Percentiles rank a stretch among this genome's conserved stretches.
phyloP scores from a whole-genome alignment of 2,329 filamentous ascomycete genomes.

The Cryphonectria japonica region DNA sequence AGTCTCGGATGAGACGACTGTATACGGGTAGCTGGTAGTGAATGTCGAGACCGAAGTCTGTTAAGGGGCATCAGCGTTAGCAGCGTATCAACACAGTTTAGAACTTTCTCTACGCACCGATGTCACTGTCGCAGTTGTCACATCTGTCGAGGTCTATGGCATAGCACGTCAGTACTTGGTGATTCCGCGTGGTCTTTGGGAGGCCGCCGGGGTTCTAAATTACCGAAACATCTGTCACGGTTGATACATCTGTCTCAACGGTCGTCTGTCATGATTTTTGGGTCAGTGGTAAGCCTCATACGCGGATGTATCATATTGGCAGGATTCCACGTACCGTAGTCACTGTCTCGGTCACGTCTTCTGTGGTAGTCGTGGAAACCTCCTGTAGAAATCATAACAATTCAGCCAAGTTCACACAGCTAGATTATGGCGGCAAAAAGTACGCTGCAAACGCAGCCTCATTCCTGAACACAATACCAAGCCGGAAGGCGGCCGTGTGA shows the following conservation, averaged over 20 bases:
- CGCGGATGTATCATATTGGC: neutral
- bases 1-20: constrained; percentile 16
- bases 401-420: neutral
- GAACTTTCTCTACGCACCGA: neutral
- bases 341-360: neutral
- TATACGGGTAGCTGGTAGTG: constrained; percentile 14
- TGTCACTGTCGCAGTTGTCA: constrained; percentile 2
- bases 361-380: neutral
- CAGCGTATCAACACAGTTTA: neutral
- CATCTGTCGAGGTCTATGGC: neutral
- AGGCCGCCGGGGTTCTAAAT: neutral
- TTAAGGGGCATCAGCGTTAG: neutral
- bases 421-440: neutral
- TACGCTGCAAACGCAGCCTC: neutral
- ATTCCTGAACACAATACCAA: neutral
- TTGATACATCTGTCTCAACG: neutral
- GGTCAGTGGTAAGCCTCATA: neutral
- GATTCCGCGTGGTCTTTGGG: neutral
- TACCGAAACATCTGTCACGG: neutral
- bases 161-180: neutral
- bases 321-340: neutral
- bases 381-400: neutral
- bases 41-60: neutral
- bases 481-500: neutral
- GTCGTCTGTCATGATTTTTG: neutral